Evolutionary conservation across 2,329 filamentous ascomycete genomes (phyloP).

Genomic region (Colletotrichum musae): DNA sequence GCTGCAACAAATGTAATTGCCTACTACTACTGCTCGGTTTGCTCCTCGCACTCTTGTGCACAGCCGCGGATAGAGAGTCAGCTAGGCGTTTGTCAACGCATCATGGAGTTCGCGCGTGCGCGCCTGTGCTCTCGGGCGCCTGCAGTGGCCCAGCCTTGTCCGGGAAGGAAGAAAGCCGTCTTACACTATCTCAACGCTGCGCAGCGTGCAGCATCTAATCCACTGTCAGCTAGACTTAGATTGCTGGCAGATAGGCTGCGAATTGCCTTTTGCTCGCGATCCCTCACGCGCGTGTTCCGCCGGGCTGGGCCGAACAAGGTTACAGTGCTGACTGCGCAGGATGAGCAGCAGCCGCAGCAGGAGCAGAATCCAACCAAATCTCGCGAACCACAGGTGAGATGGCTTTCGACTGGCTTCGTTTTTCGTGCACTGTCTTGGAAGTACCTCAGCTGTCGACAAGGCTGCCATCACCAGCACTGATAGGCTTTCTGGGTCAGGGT

Average conservation of each 20-base stretch:
- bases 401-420: background rate
- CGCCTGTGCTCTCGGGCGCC: background rate
- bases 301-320: background rate
- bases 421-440: conserved; percentile 20
- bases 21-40: background rate
- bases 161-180: background rate
- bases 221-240: background rate
- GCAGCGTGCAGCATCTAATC: background rate
- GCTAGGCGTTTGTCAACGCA: background rate
- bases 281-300: background rate
- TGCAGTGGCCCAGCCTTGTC: background rate
- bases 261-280: background rate
- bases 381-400: too few species aligned
- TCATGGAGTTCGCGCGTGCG: background rate
- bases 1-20: background rate
- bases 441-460: conserved; percentile 4
- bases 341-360: too few species aligned
- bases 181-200: background rate
- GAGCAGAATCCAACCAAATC: background rate
- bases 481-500: background rate
- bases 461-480: background rate
- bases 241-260: background rate
- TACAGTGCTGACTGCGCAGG: conserved; percentile 17
- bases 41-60: conserved; percentile 2
- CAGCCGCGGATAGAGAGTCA: background rate